These are phyloP conservation scores for Colletotrichum falcatum DNA, from an alignment of 2,329 filamentous ascomycete genomes.

Conservation along the genomic window DNA sequence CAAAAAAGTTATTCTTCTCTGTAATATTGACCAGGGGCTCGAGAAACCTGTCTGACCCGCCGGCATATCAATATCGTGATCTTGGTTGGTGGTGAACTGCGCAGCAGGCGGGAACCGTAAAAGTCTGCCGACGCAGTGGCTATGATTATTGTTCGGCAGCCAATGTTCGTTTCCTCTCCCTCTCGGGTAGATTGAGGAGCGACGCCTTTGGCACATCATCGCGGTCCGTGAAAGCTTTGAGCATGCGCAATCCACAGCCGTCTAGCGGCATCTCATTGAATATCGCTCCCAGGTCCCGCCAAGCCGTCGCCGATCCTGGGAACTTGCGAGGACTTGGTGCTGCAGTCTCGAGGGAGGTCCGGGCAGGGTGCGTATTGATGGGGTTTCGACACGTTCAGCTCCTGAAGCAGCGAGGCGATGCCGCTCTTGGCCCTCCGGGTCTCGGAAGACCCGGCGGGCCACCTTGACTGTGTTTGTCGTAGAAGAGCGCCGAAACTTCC, in stretches of 20 bases:
- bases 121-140: not conserved
- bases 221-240: conserved; percentile 48
- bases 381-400: conserved; percentile 44
- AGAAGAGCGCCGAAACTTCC: conserved; percentile 44
- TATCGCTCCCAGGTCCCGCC: conserved; percentile 58
- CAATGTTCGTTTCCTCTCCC: not conserved
- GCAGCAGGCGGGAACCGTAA: not conserved
- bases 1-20: not conserved
- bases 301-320: conserved; percentile 52
- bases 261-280: conserved; percentile 41
- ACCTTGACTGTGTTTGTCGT: conserved; percentile 45
- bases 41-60: not conserved
- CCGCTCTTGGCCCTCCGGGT: conserved; percentile 45
- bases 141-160: not conserved
- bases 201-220: conserved; percentile 21
- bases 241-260: conserved; percentile 48
- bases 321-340: conserved; percentile 40
- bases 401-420: conserved; percentile 42
- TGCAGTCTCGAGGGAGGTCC: conserved; percentile 45
- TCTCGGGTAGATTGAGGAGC: not conserved
- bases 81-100: not conserved
- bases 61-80: too few relatives aligned
- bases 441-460: conserved; percentile 46
- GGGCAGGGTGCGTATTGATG: conserved; percentile 46
- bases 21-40: too few relatives aligned